Base-by-base conservation (phyloP, 1,139 yeast species). In the Saccharomyces pastorianus region DNA sequence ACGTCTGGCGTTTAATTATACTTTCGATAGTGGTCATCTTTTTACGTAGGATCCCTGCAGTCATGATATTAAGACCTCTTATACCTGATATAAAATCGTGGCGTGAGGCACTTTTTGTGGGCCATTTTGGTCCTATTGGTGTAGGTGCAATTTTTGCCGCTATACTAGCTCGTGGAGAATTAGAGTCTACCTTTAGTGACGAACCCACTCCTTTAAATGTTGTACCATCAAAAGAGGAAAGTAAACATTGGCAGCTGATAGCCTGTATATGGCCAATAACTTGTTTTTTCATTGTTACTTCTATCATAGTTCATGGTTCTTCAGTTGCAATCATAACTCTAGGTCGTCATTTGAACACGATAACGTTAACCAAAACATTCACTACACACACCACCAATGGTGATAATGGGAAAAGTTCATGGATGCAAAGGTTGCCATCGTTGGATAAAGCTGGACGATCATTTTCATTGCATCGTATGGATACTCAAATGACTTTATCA, bases 121-220 rank as follows among this genome's bases (percentile, higher is more conserved):
- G 98, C 25, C 98, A 93, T 73, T 93, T 93, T 70, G 99, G 99
- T 49, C 99, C 99, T 8, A 89, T 93, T 67, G 99, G 99, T 54
- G 99, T 93, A 9, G 98, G 98, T 59, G 98, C 98, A 1, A 81
- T 93, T 23, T 93, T 88, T 72, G 96, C 96, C 23, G 84, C 91
- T 13, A 85, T 93, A 56, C 74, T 91, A 62, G 93, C 96, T 1
- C 79, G 95, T 61, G 81, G 83, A 17, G 93, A 88, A 61, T 76
- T 93, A 49, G 96, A 89, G 65, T 76, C 74, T 11, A 70, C 71
- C 46, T 72, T 71, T 28, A 77, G 61, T 28, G 76, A 75, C 2
- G 83, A 80, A 50, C 83, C 83, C 23, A 85, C 91, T 0, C 88
- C 88, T 0, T 70, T 85, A 41, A 73, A 72, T 13, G 68, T 72